These are phyloP conservation scores for Paecilomyces sp. DNA, from an alignment of 2,329 filamentous ascomycete genomes.

Conservation along the genomic window DNA sequence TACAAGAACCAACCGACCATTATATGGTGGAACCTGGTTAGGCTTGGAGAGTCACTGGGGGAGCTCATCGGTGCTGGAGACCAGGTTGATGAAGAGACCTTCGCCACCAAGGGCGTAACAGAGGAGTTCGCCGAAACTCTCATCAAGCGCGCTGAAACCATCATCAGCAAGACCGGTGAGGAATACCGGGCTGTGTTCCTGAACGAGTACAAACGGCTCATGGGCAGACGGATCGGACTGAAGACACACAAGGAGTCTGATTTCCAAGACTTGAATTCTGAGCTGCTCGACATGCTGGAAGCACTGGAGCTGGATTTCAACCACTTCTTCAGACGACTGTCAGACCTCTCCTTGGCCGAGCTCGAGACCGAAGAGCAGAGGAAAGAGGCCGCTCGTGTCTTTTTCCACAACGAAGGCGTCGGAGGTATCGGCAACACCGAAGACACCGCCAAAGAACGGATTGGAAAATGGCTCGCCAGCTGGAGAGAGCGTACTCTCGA, in stretches of 20 bases:
- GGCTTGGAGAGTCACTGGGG: slow-evolving; percentile 80
- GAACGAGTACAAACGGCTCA: slow-evolving; percentile 79
- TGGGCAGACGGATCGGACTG: slow-evolving; percentile 73
- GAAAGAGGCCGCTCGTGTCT: slow-evolving; percentile 58
- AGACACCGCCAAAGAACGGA: slow-evolving; percentile 55
- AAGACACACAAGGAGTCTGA: slow-evolving; percentile 62
- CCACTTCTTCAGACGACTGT: slow-evolving; percentile 81
- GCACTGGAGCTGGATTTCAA: slow-evolving; percentile 84
- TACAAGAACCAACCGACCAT: slow-evolving; percentile 93
- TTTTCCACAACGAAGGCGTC: slow-evolving; percentile 73
- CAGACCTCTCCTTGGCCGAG: slow-evolving; percentile 53
- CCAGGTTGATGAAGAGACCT: slow-evolving; percentile 63
- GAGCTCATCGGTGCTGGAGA: slow-evolving; percentile 77
- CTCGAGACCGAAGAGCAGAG: slow-evolving; percentile 59
- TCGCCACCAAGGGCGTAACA: slow-evolving; percentile 64
- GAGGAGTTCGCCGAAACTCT: slow-evolving; percentile 64
- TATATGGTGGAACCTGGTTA: slow-evolving; percentile 97
- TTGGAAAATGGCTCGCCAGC: slow-evolving; percentile 72
- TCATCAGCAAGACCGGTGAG: slow-evolving; percentile 74
- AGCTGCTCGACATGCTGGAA: slow-evolving; percentile 74
- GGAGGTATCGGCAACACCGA: slow-evolving; percentile 53
- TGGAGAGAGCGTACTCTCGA: slow-evolving; percentile 67
- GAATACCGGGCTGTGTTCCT: slow-evolving; percentile 87
- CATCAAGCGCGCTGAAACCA: slow-evolving; percentile 69
- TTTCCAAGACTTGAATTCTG: slow-evolving; percentile 75